These are phyloP conservation scores for Eutypa lata DNA, from an alignment of 2,329 filamentous ascomycete genomes.

Conservation along the genomic window DNA sequence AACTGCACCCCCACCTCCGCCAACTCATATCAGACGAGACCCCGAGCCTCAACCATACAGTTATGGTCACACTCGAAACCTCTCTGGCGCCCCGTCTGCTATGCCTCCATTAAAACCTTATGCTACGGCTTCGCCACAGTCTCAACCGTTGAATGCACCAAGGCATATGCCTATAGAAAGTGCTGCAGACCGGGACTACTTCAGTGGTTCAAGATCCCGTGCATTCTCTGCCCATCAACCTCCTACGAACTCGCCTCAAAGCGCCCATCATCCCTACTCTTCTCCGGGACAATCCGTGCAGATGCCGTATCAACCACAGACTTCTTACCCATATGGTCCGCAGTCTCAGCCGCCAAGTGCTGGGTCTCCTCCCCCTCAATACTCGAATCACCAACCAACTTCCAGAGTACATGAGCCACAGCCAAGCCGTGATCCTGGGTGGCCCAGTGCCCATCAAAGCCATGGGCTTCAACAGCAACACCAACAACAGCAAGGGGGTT, in stretches of 20 bases:
- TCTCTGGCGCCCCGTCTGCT: constrained; percentile 36
- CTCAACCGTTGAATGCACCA: constrained; percentile 44
- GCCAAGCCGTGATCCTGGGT: constrained; percentile 33
- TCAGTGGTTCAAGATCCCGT: constrained; percentile 33
- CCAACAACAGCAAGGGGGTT: constrained; percentile 24
- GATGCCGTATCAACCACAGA: constrained; percentile 41
- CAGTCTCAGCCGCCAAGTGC: constrained; percentile 39
- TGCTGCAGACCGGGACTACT: constrained; percentile 44
- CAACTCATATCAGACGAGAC: constrained; percentile 46
- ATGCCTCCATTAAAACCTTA: constrained; percentile 56
- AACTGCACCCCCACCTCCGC: constrained; percentile 36
- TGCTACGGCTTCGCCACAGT: constrained; percentile 48
- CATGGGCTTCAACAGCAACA: constrained; percentile 32
- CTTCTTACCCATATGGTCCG: constrained; percentile 41
- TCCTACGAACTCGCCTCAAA: constrained; percentile 45
- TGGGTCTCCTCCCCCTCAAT: constrained; percentile 55
- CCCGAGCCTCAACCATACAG: constrained; percentile 42
- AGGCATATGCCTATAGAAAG: constrained; percentile 43
- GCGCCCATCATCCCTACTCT: constrained; percentile 44
- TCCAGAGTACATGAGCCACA: constrained; percentile 42
- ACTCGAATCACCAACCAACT: constrained; percentile 44
- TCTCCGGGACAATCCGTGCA: constrained; percentile 35
- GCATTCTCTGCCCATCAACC: constrained; percentile 30
- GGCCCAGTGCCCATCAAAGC: constrained; percentile 27
- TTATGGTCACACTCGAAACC: constrained; percentile 42